phyloP scores from a whole-genome alignment of 257 asterid species.

The Solanum dulcamara region DNA sequence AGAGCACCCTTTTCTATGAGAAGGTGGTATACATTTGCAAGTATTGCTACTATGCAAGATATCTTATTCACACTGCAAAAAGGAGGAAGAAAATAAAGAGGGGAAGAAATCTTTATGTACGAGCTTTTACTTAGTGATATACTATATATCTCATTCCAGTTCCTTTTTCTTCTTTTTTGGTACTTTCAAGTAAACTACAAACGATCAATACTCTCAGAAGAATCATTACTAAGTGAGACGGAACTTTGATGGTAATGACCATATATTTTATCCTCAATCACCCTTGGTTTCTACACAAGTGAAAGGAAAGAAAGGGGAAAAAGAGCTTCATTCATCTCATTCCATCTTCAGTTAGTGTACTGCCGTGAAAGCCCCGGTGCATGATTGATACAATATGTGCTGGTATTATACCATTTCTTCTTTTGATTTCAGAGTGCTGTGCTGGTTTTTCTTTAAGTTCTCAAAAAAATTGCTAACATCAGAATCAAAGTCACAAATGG shows the following conservation, averaged over 20 bases:
- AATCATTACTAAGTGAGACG: not conserved
- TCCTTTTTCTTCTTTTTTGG: not conserved
- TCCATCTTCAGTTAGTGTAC: not conserved
- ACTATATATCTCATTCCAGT: not conserved
- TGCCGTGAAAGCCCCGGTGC: not conserved
- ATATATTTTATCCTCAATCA: too few species aligned
- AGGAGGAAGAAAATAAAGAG: not conserved
- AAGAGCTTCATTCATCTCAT: not conserved
- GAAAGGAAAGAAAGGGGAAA: not conserved
- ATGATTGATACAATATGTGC: not conserved
- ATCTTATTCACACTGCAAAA: not conserved
- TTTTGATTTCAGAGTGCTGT: not conserved
- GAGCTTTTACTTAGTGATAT: not conserved
- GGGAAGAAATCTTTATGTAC: not conserved
- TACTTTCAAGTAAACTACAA: not conserved
- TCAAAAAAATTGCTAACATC: not conserved
- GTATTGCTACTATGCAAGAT: not conserved
- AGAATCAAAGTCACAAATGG: not conserved
- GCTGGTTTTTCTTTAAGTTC: not conserved
- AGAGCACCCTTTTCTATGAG: not conserved
- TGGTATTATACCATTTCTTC: constrained; percentile 1
- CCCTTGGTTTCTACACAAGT: not conserved
- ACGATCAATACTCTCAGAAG: not conserved
- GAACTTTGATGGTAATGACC: not conserved
- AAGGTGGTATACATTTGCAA: not conserved